These are phyloP conservation scores for Claviceps maximensis DNA, from an alignment of 2,329 filamentous ascomycete species.

Conservation along the genomic window DNA sequence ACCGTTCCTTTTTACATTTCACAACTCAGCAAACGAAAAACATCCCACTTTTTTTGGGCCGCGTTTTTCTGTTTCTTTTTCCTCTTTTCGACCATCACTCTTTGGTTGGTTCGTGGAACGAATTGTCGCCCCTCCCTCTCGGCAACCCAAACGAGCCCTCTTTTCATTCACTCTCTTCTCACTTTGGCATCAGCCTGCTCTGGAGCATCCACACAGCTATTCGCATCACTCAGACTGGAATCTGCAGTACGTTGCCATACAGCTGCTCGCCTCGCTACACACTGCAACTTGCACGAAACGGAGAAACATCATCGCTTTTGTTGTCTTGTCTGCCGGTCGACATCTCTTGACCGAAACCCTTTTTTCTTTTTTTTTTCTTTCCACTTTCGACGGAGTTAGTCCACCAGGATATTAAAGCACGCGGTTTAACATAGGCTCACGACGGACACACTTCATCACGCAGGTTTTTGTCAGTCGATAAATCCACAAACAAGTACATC, in stretches of 20 bases:
- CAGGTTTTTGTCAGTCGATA: neutral
- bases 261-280: neutral
- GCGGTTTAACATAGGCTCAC: neutral
- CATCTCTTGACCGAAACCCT: neutral
- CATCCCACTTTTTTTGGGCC: neutral
- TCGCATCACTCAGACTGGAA: constrained; percentile 8
- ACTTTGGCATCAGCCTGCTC: neutral
- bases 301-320: neutral
- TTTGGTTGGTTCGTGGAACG: neutral
- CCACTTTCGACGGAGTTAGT: neutral
- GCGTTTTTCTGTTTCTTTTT: neutral
- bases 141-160: neutral
- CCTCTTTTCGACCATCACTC: neutral
- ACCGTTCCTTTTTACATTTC: constrained; percentile 14
- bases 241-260: constrained; percentile 6
- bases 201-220: neutral
- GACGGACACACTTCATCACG: neutral
- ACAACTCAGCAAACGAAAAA: constrained; percentile 2
- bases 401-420: neutral
- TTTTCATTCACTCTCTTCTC: constrained; percentile 2
- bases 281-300: neutral
- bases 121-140: neutral
- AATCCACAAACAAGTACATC: neutral
- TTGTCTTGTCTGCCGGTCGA: neutral
- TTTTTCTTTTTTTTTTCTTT: neutral